phyloP scores from a whole-genome alignment of 1,284 basidiomycete genomes.

The Omphalotus olearius region DNA sequence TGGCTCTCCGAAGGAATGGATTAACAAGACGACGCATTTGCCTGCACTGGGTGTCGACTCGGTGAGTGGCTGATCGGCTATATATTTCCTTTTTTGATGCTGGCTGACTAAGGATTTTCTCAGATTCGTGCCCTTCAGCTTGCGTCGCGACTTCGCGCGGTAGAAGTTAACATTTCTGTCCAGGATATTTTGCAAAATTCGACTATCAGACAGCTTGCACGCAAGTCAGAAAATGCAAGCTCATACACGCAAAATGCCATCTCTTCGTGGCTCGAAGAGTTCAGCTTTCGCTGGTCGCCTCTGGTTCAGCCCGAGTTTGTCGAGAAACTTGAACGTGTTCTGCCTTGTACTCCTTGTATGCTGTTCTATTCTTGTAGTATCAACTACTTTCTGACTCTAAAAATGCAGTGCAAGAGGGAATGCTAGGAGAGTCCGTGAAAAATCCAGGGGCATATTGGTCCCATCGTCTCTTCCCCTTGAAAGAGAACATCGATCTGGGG shows the following conservation, averaged over 20 bases:
- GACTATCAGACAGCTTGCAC: conserved; percentile 20
- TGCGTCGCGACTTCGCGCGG: conserved; percentile 23
- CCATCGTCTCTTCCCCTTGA: conserved; percentile 7
- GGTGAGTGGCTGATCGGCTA: conserved; percentile 1
- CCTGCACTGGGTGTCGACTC: conserved; percentile 13
- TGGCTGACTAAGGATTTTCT: not conserved
- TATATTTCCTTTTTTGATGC: not conserved
- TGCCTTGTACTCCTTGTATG: conserved; percentile 11
- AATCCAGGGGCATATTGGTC: conserved; percentile 10
- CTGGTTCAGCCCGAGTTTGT: not conserved
- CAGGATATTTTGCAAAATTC: conserved; percentile 25
- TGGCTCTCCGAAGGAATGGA: conserved; percentile 6
- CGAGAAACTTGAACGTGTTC: conserved; percentile 7
- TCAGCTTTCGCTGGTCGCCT: conserved; percentile 6
- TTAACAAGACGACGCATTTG: conserved; percentile 10
- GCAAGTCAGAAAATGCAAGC: not conserved
- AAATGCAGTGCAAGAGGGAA: conserved; percentile 12
- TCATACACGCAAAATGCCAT: not conserved
- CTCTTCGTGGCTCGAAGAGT: conserved; percentile 5
- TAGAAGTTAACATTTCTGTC: conserved; percentile 23
- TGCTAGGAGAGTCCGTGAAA: conserved; percentile 10
- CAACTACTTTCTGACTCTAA: not conserved
- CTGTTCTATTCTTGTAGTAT: not conserved
- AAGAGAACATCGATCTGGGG: not conserved
- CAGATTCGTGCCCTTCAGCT: conserved; percentile 19